Evolutionary conservation across 352 stramenopile genomes (phyloP), one percentile per base, ranked within the genome.

Genomic region (Pythium coloratum): DNA sequence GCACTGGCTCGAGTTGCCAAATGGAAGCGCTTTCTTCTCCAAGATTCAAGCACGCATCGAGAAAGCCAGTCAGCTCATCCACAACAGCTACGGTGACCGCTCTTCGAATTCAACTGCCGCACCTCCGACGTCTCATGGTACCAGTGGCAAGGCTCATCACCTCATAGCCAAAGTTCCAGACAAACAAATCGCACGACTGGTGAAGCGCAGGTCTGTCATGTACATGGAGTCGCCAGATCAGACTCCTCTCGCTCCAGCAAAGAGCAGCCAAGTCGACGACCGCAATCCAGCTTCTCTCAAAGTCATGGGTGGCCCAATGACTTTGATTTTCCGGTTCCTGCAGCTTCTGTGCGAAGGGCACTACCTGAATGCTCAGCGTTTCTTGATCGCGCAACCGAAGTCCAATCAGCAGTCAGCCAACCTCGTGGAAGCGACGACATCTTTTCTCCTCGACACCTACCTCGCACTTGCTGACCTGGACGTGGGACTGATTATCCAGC

Each of bases 311-410:
- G 55, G 67, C n/a, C 78, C 69, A 28, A 81, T 77, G 18, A 86
- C 76, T 7, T 75, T 76, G 8, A 78, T 89, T 44, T 90, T 91
- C 62, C 84, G 84, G 0, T 93, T 93, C 36, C 64, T 91, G 5
- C 84, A 91, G 51, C 66, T 93, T 28, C 59, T 93, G 3, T 91
- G 82, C 40, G 84, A 92, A 70, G 83, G 83, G 0, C 84, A 92
- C 54, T 91, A 86, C 53, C 65, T 91, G 20, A 82, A 84, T 53
- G 79, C 77, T 7, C 82, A 93, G 44, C 74, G 78, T 0, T 80
- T 76, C 56, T 59, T 91, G 2, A 85, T 93, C 49, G 60, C 63
- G 6, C 82, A 90, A 47, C 61, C 73, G 8, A 57, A 71, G 14
- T 58, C 59, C 10, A 55, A 13, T 24, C 40, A 53, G 0, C 51